Base-by-base conservation (phyloP, 345 rosid species). In the Citrus unshiu region DNA sequence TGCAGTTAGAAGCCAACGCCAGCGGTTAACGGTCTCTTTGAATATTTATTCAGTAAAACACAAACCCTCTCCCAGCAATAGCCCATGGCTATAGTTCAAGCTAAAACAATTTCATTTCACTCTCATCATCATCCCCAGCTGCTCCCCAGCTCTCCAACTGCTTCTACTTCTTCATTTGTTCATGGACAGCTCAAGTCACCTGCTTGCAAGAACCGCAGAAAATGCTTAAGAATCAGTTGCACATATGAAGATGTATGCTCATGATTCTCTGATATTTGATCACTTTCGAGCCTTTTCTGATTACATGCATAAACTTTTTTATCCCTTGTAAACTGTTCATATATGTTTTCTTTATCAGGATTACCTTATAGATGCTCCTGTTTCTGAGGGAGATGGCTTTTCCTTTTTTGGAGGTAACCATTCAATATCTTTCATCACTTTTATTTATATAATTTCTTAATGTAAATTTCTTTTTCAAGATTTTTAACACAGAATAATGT, bases 371-470 rank as follows among this genome's bases (percentile, higher is more conserved):
- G 97, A 95, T 85, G 98, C 98, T 77, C 94, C 94, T 34, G 93
- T 85, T 73, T 91, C 94, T 27, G 91, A 86, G 34, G 98, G 98
- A 78, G 98, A 95, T 85, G 98, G 98, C 62, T 95, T 95, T 84
- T 95, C 98, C 64, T 95, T 95, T 81, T 85, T 90, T 78, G 98
- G 98, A 85, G 98, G 97, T 92, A 59, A 75, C 27, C 30, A 24
- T 37, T 7, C 19, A 1, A 66, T 27, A 13, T 4, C 32, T 39
- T 24, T 32, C 7, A 18, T 30, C 74, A 16, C 13, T 69, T 69
- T 8, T 37, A 16, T 39, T 54, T 9, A 43, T 43, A 43, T 43
- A 43, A 12, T 12, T 43, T 43, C 49, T 12, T 10, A 43, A 43
- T 10, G 16, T 12, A 43, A 43, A 13, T 46, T 69, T 3, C 7